A percentile compares a stretch with the other conserved stretches of the same genome.
phyloP scores from a whole-genome alignment of 2,329 filamentous ascomycete species.

The Aspergillus sp. region DNA sequence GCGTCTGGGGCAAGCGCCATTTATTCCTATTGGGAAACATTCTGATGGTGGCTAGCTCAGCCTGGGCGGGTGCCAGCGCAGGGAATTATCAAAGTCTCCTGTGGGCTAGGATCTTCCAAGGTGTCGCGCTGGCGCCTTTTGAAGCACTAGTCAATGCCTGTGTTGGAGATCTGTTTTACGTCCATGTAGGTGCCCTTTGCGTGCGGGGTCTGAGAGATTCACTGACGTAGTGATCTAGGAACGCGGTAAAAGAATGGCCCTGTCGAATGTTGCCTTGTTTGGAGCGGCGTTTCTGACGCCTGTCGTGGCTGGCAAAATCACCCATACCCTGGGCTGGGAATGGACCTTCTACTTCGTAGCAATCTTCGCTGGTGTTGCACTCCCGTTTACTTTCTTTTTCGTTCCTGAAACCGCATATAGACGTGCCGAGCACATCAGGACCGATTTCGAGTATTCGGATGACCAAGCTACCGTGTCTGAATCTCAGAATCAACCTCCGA shows the following conservation, averaged over 20 bases:
- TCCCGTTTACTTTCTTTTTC: constrained; percentile 72
- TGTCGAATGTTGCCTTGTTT: constrained; percentile 68
- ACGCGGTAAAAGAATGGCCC: constrained; percentile 82
- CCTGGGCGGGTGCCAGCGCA: constrained; percentile 72
- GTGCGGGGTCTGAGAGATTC: neutral
- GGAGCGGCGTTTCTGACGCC: constrained; percentile 75
- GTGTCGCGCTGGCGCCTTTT: constrained; percentile 81
- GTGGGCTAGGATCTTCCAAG: constrained; percentile 79
- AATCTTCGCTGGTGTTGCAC: constrained; percentile 70
- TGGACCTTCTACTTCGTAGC: constrained; percentile 88
- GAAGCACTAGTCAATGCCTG: constrained; percentile 86
- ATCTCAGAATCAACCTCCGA: constrained; percentile 8
- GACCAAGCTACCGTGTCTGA: constrained; percentile 14
- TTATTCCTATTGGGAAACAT: constrained; percentile 75
- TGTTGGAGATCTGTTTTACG: constrained; percentile 86
- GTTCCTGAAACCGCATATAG: constrained; percentile 82
- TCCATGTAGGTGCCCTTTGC: constrained; percentile 60
- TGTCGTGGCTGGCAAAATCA: constrained; percentile 86
- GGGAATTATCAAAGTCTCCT: constrained; percentile 69
- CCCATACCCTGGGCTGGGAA: constrained; percentile 69
- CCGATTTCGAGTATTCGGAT: constrained; percentile 55
- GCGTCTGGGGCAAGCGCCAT: constrained; percentile 92
- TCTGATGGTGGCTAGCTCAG: constrained; percentile 69
- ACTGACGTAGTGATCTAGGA: constrained; percentile 44
- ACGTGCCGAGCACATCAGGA: constrained; percentile 66